Percentiles rank a stretch among this genome's conserved stretches.
These are phyloP conservation scores for Mycogone perniciosa DNA, from an alignment of 2,329 filamentous ascomycete species.

Conservation along the genomic window DNA sequence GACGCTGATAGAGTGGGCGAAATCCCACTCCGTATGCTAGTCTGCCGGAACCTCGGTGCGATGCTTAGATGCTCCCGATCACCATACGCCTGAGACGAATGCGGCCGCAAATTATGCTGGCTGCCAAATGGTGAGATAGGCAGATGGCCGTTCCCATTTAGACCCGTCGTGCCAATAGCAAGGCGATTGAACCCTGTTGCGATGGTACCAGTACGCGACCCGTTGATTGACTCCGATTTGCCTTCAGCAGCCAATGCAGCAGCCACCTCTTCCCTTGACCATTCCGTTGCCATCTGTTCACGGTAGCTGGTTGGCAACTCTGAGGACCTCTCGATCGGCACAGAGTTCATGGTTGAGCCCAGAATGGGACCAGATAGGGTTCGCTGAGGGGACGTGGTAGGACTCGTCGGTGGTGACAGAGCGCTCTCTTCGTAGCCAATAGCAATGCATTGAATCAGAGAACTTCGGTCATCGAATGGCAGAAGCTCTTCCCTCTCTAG, in stretches of 20 bases:
- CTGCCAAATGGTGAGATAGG: slow-evolving; percentile 43
- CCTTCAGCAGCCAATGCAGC: slow-evolving; percentile 61
- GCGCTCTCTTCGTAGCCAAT: slow-evolving; percentile 59
- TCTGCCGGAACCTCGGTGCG: slow-evolving; percentile 43
- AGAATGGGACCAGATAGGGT: slow-evolving; percentile 57
- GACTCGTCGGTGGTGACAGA: slow-evolving; percentile 61
- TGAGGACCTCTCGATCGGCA: slow-evolving; percentile 34
- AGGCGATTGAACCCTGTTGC: slow-evolving; percentile 48
- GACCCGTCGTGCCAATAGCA: slow-evolving; percentile 43
- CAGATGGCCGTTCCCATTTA: slow-evolving; percentile 34
- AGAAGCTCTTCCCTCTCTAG: slow-evolving; percentile 59
- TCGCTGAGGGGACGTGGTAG: slow-evolving; percentile 62
- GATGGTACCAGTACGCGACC: slow-evolving; percentile 62
- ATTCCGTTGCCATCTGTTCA: slow-evolving; percentile 71
- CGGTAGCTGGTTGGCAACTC: slow-evolving; percentile 60
- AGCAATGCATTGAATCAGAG: slow-evolving; percentile 69
- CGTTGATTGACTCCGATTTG: slow-evolving; percentile 67
- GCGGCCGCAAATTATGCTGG: slow-evolving; percentile 44
- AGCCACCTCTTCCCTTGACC: slow-evolving; percentile 71
- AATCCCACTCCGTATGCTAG: slow-evolving; percentile 45
- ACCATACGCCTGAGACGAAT: slow-evolving; percentile 36
- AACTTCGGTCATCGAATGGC: slow-evolving; percentile 67
- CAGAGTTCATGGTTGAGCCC: slow-evolving; percentile 38
- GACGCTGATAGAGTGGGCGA: slow-evolving; percentile 40
- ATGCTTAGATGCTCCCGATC: slow-evolving; percentile 28